Base-by-base conservation (phyloP, 306 rosid genomes). In the Glycine tomentella region DNA sequence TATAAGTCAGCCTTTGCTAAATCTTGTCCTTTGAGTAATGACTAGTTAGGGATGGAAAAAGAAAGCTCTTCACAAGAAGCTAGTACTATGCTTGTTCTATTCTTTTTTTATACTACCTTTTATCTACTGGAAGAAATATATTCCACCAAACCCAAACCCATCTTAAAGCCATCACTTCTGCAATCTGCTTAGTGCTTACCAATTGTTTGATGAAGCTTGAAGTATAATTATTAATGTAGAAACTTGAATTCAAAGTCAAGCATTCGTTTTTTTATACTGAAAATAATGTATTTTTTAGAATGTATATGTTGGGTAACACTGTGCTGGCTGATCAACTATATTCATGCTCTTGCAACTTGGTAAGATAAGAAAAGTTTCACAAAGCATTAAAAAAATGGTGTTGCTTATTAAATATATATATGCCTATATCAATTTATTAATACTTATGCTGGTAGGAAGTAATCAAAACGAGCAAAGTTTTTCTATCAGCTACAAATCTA, bases 221-320 rank as follows among this genome's bases (percentile, higher is more conserved):
- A n/a, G n/a, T 67, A 77, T 50, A 55, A 71, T 75, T 55, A 69
- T 79, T 79, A 75, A 63, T 64, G 66, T 15, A 75, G 74, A 83
- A 83, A 65, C 89, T 83, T 83, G 82, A 79, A 80, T 68, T 82
- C 78, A 71, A 86, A 76, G 89, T 76, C 75, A 86, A 83, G 89
- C 83, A 25, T 25, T 25, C 2, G 31, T 25, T 25, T 25, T 25
- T 25, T 25, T 25, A 25, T 25, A 25, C 31, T 25, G 31, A 25
- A 25, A 25, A 25, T 25, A 25, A 25, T 25, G 31, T 25, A 25
- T 70, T 46, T 44, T 75, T 42, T 20, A 20, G 38, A 66, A 52
- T 66, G 20, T 20, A 25, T 25, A 25, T 70, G 55, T 44, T 42
- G n/a, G 49, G 33, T 79, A 55, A 66, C 46, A 56, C 75, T 45